phyloP scores from a whole-genome alignment of 2,329 filamentous ascomycete genomes.

The Magnaporthiopsis rhizophila region DNA sequence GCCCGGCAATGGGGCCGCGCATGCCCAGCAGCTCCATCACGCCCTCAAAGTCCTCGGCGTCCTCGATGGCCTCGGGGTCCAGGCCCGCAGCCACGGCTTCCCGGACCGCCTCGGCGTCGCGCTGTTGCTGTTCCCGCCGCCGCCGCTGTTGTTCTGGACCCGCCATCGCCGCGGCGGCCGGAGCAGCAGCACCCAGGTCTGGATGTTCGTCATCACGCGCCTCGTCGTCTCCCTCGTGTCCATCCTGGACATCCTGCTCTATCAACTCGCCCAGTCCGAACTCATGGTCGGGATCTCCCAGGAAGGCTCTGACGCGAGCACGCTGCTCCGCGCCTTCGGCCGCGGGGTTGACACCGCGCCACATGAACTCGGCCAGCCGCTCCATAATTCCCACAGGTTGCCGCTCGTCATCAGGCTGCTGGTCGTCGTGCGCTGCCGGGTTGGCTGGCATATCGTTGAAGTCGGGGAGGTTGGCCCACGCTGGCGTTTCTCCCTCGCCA shows the following conservation, averaged over 20 bases:
- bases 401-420: constrained; percentile 1
- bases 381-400: constrained; percentile 30
- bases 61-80: constrained; percentile 69
- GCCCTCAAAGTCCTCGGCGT: constrained; percentile 91
- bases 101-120: constrained; percentile 51
- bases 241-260: constrained; percentile 1
- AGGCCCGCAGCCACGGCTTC: constrained; percentile 60
- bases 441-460: constrained; percentile 7
- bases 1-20: constrained; percentile 81
- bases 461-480: constrained; percentile 7
- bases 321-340: background rate
- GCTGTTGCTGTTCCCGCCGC: constrained; percentile 22
- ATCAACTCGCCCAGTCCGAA: background rate
- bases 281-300: background rate
- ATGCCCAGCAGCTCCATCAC: constrained; percentile 95
- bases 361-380: constrained; percentile 52
- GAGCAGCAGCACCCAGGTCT: constrained; percentile 10
- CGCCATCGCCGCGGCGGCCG: constrained; percentile 12
- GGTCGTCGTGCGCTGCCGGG: constrained; percentile 8
- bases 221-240: constrained; percentile 22
- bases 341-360: constrained; percentile 43
- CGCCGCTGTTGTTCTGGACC: constrained; percentile 5
- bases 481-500: background rate
- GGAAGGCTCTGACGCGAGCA: background rate
- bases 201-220: constrained; percentile 15